These are phyloP conservation scores for Leccinum longicurvipes DNA, from an alignment of 768 basidiomycete genomes.

Conservation along the genomic window DNA sequence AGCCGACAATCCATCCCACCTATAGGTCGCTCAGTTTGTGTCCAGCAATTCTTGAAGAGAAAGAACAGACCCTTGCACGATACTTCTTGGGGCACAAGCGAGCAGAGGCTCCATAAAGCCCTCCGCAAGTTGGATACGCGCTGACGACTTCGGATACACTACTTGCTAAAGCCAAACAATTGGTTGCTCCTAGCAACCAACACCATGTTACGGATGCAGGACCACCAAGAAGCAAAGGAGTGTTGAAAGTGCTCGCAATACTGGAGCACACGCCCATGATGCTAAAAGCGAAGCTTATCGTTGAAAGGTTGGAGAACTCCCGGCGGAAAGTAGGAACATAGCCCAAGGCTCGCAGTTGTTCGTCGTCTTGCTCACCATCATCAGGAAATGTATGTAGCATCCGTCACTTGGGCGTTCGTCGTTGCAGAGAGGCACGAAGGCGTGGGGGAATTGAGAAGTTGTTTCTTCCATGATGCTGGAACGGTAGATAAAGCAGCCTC, in stretches of 20 bases:
- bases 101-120: slow-evolving; percentile 72
- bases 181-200: slow-evolving; percentile 30
- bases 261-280: slow-evolving; percentile 38
- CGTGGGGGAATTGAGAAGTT: too few relatives aligned
- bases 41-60: too few relatives aligned
- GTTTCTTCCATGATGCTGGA: too few relatives aligned
- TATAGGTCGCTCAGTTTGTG: too few relatives aligned
- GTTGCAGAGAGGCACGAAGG: too few relatives aligned
- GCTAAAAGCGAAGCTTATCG: slow-evolving; percentile 32
- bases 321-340: slow-evolving; percentile 36
- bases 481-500: too few relatives aligned
- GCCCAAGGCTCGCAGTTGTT: slow-evolving; percentile 27
- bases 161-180: slow-evolving; percentile 29
- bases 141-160: slow-evolving; percentile 32
- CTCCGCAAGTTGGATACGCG: slow-evolving; percentile 31
- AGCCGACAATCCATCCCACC: slow-evolving; percentile 30
- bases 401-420: too few relatives aligned
- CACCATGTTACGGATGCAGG: slow-evolving; percentile 37
- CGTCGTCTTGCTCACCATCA: slow-evolving; percentile 19
- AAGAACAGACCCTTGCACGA: slow-evolving; percentile 52
- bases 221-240: slow-evolving; percentile 35
- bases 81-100: slow-evolving; percentile 61
- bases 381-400: too few relatives aligned
- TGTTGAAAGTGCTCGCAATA: slow-evolving; percentile 38
- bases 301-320: slow-evolving; percentile 42